Percentiles rank a stretch among this genome's conserved stretches.
Conservation (phyloP, 1,139 yeast genomes). For the Magnusiomyces sp. region DNA sequence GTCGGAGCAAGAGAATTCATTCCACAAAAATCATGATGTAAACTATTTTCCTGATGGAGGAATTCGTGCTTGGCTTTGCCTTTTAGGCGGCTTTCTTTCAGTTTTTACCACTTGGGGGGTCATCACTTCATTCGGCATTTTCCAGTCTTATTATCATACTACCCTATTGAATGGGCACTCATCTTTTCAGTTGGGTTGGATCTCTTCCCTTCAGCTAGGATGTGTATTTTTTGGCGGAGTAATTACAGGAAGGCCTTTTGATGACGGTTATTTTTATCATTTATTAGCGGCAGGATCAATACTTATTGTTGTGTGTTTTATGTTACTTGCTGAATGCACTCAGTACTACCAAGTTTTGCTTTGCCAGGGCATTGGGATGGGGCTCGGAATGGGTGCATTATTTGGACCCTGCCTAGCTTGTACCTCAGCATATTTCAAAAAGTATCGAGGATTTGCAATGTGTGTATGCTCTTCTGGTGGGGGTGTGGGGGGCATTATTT, state of each 20-base stretch:
- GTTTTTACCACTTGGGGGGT: slow-evolving; percentile 50
- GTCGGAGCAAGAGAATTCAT: neutral
- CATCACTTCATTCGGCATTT: slow-evolving; percentile 52
- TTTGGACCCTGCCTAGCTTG: slow-evolving; percentile 14
- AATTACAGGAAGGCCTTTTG: slow-evolving; percentile 34
- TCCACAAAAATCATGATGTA: slow-evolving; percentile 5
- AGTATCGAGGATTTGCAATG: slow-evolving; percentile 44
- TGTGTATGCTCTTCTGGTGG: slow-evolving; percentile 52
- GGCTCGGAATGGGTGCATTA: slow-evolving; percentile 34
- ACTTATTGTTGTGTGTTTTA: slow-evolving; percentile 38
- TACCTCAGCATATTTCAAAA: slow-evolving; percentile 32
- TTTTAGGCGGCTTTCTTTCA: slow-evolving; percentile 38
- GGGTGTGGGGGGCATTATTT: slow-evolving; percentile 50
- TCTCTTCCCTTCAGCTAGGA: slow-evolving; percentile 24
- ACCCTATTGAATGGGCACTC: slow-evolving; percentile 38
- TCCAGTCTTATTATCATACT: slow-evolving; percentile 47
- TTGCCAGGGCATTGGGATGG: slow-evolving; percentile 42
- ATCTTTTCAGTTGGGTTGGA: slow-evolving; percentile 26
- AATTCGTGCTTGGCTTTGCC: slow-evolving; percentile 27
- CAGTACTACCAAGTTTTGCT: slow-evolving; percentile 44
- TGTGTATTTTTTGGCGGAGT: slow-evolving; percentile 47
- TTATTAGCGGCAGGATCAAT: slow-evolving; percentile 39
- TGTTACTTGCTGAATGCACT: slow-evolving; percentile 42
- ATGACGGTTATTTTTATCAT: slow-evolving; percentile 28
- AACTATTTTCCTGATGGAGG: slow-evolving; percentile 27